phyloP scores from a whole-genome alignment of 768 basidiomycete species.

The Psilocybe azurescens region DNA sequence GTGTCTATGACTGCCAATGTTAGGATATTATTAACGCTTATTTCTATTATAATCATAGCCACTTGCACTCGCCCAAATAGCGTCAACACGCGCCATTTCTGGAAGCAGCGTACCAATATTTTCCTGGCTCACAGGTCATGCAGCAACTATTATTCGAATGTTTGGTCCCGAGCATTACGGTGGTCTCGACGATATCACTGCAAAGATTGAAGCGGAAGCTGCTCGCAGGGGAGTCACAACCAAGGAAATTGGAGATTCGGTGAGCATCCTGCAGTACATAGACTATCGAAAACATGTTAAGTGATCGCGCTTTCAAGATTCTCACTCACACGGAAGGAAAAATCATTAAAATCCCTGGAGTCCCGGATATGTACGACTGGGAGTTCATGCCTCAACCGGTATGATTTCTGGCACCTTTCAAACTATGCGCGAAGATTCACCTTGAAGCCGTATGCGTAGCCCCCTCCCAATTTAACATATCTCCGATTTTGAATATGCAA shows the following conservation, averaged over 20 bases:
- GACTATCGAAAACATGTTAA: not conserved
- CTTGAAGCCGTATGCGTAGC: not conserved
- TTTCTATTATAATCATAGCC: not conserved
- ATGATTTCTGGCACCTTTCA: no score
- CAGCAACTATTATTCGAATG: not conserved
- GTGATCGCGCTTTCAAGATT: not conserved
- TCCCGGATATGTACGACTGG: constrained; percentile 12
- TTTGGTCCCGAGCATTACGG: not conserved
- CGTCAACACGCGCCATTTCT: not conserved
- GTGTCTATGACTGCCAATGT: not conserved
- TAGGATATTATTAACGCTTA: not conserved
- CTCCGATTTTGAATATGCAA: not conserved
- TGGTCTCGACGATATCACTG: not conserved
- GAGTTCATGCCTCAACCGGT: constrained; percentile 7
- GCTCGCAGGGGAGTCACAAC: not conserved
- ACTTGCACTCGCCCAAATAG: not conserved
- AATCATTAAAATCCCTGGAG: constrained; percentile 1
- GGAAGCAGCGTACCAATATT: not conserved
- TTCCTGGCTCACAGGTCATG: not conserved
- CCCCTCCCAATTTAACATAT: not conserved
- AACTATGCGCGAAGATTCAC: not conserved
- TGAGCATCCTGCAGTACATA: not conserved
- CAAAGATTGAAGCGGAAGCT: not conserved
- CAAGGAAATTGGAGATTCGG: not conserved
- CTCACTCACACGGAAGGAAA: not conserved